Evolutionary conservation across 306 rosid species (phyloP), one percentile per base, ranked within the genome.

Genomic region (Casuarina cunninghamiana): DNA sequence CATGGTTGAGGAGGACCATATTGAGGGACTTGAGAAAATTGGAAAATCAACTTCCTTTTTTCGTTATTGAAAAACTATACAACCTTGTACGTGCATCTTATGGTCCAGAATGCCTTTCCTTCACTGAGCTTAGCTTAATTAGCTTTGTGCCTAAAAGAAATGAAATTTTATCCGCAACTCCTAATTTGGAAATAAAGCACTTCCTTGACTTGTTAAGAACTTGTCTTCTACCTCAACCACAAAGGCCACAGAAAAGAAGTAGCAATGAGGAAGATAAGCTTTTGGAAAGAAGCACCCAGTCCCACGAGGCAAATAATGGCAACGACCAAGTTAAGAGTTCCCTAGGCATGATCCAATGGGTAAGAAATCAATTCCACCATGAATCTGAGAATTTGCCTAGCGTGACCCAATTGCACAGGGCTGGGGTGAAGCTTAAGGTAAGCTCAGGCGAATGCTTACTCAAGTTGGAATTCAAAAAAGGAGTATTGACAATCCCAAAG

Each of bases 31-130:
- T 72, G 74, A 26, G 32, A 26, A 26, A 26, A 26, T 48, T 53
- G 1, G 78, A 79, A 68, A 79, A 72, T 79, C 78, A 72, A 37
- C 66, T 79, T 16, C 77, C 69, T 39, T 79, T 79, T 41, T 42
- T 79, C 7, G 11, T 77, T 72, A 77, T 67, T 17, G 68, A 68
- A 54, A 3, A 43, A 41, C 15, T 68, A 53, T 10, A 67, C 46
- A 9, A 41, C 2, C 57, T 43, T 61, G 9, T 37, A 57, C 21
- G 7, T 57, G 4, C 13, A 57, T 57, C 12, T 19, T 4, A 0
- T 26, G 32, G 0, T 2, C 19, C 55, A 9, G 21, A 57, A 35
- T 0, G 9, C 63, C 5, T 2, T 19, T 2, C 0, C 3, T 57
- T 57, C 26, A 1, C 2, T 19, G 0, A 19, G 0, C 63, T 57